Base-by-base conservation (phyloP, 306 rosid genomes). In the Fragaria nilgerrensis region DNA sequence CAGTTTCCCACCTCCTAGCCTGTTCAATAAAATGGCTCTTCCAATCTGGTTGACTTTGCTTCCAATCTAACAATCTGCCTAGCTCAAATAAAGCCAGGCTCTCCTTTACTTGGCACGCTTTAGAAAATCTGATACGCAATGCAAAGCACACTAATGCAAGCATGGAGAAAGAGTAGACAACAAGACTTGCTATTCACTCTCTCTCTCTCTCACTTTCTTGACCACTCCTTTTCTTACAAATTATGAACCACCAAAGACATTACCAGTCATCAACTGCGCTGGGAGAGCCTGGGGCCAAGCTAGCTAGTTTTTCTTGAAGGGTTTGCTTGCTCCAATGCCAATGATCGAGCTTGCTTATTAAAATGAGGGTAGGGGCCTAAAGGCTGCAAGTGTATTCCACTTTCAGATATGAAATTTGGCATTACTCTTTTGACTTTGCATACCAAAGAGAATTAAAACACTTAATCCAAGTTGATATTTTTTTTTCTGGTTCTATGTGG, bases 321-420 rank as follows among this genome's bases (percentile, higher is more conserved):
- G 59, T n/a, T 53, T 12, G 12, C 37, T 59, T 25, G 65, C 36
- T 59, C 19, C 66, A 59, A 59, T 59, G 66, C 37, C 66, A 12
- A 59, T 9, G 65, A 49, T 56, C 13, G 13, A 14, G 43, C 22
- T 32, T 65, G 27, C 15, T 36, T 36, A 65, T 36, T 16, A 37
- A 66, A 66, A 36, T 36, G 68, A 14, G 2, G 45, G 70, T 65
- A 37, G 70, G 70, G 70, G 47, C 48, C 70, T 19, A 7, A 16
- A 29, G n/a, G 29, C 44, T 27, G 45, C n/a, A 17, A 61, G 44
- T 25, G 3, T 27, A 63, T 59, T 82, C 66, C 63, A 56, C 39
- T 61, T 53, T 3, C 3, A 69, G 80, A 81, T 49, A 64, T 70
- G 34, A 81, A 78, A 20, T 69, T 85, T 82, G 85, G 79, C 83